Evolutionary conservation across 768 basidiomycete species (phyloP), one percentile per base, ranked within the genome.

Genomic region (Tricholoma terreum): DNA sequence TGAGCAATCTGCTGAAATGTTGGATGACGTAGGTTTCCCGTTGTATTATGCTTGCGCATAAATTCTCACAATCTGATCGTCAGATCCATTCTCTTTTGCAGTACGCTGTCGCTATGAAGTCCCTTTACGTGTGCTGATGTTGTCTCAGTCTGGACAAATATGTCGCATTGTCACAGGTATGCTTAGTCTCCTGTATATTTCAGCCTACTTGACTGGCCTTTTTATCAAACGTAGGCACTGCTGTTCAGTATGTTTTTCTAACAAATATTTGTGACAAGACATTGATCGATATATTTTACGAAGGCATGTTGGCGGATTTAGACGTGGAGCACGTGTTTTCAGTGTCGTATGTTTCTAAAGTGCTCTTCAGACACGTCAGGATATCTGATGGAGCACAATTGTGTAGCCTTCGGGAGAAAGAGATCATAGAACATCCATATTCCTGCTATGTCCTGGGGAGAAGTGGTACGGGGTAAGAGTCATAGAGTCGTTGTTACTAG

Each of bases 361-460:
- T 51, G 24, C 8, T n/a, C 21, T 15, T 48, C 21, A 6, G 6
- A 5, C 4, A 52, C 19, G 10, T 42, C 52, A 24, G 9, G 24
- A 30, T 24, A 46, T 4, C 24, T 55, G 15, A 38, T 4, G 31
- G n/a, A n/a, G n/a, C n/a, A n/a, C 8, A 43, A 43, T 50, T 30
- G 31, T 17, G 40, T 0, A 79, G 79, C 6, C 67, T 78, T 0
- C 71, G 77, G 48, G 84, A 88, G 62, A 77, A 77, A 61, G 73
- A 70, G 59, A 85, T 89, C 11, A 79, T 87, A 15, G 80, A 87
- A 43, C 80, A 87, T 61, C 71, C 72, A 0, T 71, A 77, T 5
- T 86, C 86, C 0, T 87, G 84, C 59, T 87, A 83, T 65, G 85
- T 89, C 24, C 66, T 87, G 8, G 86, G 88, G 0, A 75, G 89